Evolutionary conservation across 2,329 filamentous ascomycete genomes (phyloP).

Genomic region (Cryphonectria naterciae): DNA sequence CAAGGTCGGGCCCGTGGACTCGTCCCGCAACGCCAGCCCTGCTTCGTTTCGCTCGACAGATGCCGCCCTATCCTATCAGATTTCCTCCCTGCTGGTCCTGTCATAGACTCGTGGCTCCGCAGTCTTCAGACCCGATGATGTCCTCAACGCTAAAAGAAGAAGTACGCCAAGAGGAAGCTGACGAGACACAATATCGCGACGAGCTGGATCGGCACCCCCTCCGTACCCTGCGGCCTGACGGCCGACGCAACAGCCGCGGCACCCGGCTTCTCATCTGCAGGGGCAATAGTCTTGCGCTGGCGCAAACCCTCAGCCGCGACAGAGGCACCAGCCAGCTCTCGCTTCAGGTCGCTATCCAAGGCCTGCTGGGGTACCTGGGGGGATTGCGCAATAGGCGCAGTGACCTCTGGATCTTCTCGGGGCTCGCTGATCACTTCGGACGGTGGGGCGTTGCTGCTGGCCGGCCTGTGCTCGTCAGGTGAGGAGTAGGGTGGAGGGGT

Average conservation of each 20-base stretch:
- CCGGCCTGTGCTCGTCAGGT: conserved; percentile 35
- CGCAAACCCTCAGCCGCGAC: conserved; percentile 76
- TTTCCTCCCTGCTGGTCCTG: neutral
- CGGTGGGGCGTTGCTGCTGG: conserved; percentile 29
- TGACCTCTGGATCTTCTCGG: conserved; percentile 31
- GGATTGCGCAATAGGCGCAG: conserved; percentile 32
- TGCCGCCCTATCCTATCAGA: neutral
- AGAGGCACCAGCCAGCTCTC: conserved; percentile 62
- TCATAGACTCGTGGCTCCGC: neutral
- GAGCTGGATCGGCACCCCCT: conserved; percentile 86
- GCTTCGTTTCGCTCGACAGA: neutral
- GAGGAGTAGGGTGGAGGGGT: conserved; percentile 42
- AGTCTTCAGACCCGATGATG: neutral
- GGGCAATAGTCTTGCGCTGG: conserved; percentile 69
- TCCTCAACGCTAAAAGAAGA: conserved; percentile 75
- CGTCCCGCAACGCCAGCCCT: neutral
- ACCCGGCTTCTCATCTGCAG: conserved; percentile 37
- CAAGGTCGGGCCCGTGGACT: neutral
- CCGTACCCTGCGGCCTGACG: conserved; percentile 56
- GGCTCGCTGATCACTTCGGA: conserved; percentile 30
- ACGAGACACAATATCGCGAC: conserved; percentile 83
- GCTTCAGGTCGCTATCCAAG: conserved; percentile 36
- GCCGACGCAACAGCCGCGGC: conserved; percentile 53
- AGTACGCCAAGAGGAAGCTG: conserved; percentile 91
- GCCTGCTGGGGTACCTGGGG: conserved; percentile 28